A percentile compares a stretch with the other conserved stretches of the same genome.
phyloP scores from a whole-genome alignment of 1,284 basidiomycete genomes.

The Rhodotorula sp. region DNA sequence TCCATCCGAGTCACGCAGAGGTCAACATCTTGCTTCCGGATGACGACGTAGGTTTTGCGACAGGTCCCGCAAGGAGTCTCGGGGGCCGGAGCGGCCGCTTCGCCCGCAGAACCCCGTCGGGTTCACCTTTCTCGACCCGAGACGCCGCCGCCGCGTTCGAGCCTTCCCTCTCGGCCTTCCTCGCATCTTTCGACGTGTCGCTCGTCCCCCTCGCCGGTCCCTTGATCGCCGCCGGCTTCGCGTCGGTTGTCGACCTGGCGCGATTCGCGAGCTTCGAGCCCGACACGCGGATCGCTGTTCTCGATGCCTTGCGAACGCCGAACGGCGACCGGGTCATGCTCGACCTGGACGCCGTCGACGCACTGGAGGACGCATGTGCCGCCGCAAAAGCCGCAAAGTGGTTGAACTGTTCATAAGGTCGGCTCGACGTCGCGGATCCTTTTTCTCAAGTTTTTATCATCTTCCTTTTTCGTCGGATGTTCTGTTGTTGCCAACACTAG shows the following conservation, averaged over 20 bases:
- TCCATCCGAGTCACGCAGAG: no score
- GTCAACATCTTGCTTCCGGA: no score
- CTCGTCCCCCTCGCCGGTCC: background rate
- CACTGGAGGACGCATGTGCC: background rate
- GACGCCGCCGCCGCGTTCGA: background rate
- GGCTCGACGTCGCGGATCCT: no score
- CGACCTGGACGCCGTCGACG: background rate
- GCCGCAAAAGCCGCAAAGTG: background rate
- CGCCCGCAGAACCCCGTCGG: background rate
- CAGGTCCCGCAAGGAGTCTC: no score
- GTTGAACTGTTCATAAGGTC: background rate
- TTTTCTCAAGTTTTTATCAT: no score
- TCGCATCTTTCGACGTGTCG: background rate
- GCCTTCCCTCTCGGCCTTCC: background rate
- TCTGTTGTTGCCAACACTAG: no score
- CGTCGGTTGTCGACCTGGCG: background rate
- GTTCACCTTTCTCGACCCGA: no score
- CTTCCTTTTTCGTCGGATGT: no score
- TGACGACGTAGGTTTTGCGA: no score
- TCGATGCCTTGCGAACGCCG: background rate
- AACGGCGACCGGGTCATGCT: conserved; percentile 1
- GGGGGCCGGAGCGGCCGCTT: no score
- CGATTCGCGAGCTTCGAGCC: background rate
- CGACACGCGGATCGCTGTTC: background rate
- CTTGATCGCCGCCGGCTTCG: background rate